Percentiles rank a stretch among this genome's conserved stretches.
These are phyloP conservation scores for Novakomyces olei DNA, from an alignment of 805 yeast species.

Conservation along the genomic window DNA sequence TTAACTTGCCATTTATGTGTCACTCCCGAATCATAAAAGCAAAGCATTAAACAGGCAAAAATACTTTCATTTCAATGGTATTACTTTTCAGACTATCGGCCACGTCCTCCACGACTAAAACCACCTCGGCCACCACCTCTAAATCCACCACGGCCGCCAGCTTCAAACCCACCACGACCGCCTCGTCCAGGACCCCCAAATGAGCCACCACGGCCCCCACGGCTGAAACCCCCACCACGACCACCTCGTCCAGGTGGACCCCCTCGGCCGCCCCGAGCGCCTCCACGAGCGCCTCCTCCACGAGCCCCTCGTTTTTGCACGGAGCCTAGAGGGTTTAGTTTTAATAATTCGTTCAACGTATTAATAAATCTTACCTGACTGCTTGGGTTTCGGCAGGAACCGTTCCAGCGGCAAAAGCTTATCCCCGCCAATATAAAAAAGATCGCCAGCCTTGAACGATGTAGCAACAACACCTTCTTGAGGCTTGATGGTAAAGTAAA, in stretches of 20 bases:
- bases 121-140: constrained; percentile 15
- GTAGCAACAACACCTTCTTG: constrained; percentile 87
- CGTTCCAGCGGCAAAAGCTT: constrained; percentile 88
- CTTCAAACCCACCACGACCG: constrained; percentile 10
- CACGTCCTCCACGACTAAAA: constrained; percentile 12
- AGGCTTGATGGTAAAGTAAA: constrained; percentile 90
- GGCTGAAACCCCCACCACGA: constrained; percentile 19
- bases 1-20: background rate
- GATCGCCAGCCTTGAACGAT: constrained; percentile 87
- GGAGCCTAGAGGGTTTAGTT: constrained; percentile 26
- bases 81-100: constrained; percentile 2
- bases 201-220: constrained; percentile 14
- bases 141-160: constrained; percentile 13
- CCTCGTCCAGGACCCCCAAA: constrained; percentile 8
- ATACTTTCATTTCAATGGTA: background rate
- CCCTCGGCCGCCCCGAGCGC: constrained; percentile 16
- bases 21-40: background rate
- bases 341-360: constrained; percentile 35
- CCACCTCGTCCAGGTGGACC: constrained; percentile 19
- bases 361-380: constrained; percentile 50
- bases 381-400: constrained; percentile 88
- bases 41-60: background rate
- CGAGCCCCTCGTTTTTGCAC: constrained; percentile 17
- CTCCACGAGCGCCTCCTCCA: constrained; percentile 15
- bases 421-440: constrained; percentile 86